Percentiles rank a stretch among this genome's conserved stretches.
Conservation (phyloP, 257 asterid species). For the Ilex aquifolium region DNA sequence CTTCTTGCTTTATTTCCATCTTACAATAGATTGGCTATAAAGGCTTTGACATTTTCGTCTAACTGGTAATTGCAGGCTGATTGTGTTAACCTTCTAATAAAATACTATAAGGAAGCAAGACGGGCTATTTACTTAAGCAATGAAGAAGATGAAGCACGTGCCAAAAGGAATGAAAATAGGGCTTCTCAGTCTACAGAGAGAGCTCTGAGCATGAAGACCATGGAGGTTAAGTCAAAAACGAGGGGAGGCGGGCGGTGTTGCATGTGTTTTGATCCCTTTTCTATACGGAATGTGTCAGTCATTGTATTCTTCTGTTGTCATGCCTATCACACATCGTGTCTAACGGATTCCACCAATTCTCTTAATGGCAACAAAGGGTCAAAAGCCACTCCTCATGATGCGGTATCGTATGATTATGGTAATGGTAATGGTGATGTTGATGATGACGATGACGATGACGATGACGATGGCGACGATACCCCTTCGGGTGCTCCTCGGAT, state of each 20-base stretch:
- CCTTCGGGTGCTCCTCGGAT: constrained; percentile 45
- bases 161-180: constrained; percentile 38
- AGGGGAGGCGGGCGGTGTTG: constrained; percentile 87
- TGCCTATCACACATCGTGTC: constrained; percentile 82
- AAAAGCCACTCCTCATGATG: constrained; percentile 25
- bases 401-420: constrained; percentile 39
- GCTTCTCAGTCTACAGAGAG: constrained; percentile 32
- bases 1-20: neutral
- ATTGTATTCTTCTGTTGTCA: constrained; percentile 89
- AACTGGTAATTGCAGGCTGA: constrained; percentile 55
- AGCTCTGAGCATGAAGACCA: constrained; percentile 43
- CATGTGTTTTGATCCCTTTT: constrained; percentile 89
- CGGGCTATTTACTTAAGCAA: constrained; percentile 73
- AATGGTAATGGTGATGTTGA: constrained; percentile 33
- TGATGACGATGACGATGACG: constrained; percentile 39
- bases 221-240: constrained; percentile 72
- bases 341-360: constrained; percentile 64
- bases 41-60: neutral
- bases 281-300: constrained; percentile 59
- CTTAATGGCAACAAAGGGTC: constrained; percentile 40
- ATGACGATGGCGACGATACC: constrained; percentile 27
- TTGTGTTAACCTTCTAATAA: constrained; percentile 76
- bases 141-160: constrained; percentile 59
- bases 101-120: constrained; percentile 89
- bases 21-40: neutral